phyloP scores from a whole-genome alignment of 1,139 yeast genomes.

The Insectozyma bohioensis region DNA sequence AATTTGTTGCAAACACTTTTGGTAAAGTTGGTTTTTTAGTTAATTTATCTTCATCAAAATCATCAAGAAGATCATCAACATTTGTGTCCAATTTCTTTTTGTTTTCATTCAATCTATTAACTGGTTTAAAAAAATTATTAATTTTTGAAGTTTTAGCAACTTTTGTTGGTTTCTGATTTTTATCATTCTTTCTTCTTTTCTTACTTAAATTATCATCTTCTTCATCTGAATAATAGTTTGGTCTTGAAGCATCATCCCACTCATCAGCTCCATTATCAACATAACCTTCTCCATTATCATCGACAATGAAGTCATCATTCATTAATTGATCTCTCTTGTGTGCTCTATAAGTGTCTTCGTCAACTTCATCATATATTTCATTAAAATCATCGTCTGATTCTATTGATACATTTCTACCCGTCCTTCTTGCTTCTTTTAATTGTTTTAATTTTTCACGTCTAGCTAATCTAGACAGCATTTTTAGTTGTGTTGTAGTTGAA shows the following conservation, averaged over 20 bases:
- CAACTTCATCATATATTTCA: conserved; percentile 79
- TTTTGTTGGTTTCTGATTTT: conserved; percentile 39
- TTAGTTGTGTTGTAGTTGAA: conserved; percentile 1
- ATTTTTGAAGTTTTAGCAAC: conserved; percentile 52
- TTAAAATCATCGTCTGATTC: conserved; percentile 25
- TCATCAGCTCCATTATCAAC: conserved; percentile 91
- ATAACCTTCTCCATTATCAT: conserved; percentile 87
- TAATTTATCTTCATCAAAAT: conserved; percentile 29
- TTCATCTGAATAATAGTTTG: conserved; percentile 49
- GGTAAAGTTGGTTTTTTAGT: conserved; percentile 14
- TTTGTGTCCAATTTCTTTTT: conserved; percentile 35
- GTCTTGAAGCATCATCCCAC: conserved; percentile 63
- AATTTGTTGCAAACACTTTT: conserved; percentile 13
- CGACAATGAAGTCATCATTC: conserved; percentile 92
- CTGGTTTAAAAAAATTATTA: conserved; percentile 53
- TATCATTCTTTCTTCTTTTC: conserved; percentile 29
- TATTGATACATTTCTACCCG: conserved; percentile 28
- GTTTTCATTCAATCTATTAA: conserved; percentile 16
- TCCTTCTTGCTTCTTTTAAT: conserved; percentile 41
- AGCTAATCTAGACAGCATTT: conserved; percentile 30
- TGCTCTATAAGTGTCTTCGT: conserved; percentile 72
- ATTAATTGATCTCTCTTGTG: conserved; percentile 78
- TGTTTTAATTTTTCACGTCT: conserved; percentile 38
- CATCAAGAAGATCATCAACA: conserved; percentile 48
- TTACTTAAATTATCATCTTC: conserved; percentile 25